Percentiles rank a stretch among this genome's conserved stretches.
Evolutionary conservation across 2,329 filamentous ascomycete species (phyloP).

Genomic region (Hypoxylon sp.): DNA sequence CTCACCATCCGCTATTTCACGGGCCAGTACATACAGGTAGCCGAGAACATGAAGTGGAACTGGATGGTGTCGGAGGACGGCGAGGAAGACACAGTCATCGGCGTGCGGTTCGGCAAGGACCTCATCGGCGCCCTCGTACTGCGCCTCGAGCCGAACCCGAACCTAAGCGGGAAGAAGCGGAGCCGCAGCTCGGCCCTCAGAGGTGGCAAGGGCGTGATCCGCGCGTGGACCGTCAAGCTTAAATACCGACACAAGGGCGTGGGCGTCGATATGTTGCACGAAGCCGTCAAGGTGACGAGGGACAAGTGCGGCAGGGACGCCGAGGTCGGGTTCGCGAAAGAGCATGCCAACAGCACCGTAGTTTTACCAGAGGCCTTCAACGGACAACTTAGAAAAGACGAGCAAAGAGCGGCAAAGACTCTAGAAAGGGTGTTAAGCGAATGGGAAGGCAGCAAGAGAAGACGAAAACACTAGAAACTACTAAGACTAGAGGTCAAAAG

Average conservation of each 20-base stretch:
- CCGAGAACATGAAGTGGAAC: conserved; percentile 70
- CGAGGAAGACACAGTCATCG: conserved; percentile 70
- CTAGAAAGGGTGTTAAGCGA: conserved; percentile 65
- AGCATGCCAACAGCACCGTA: conserved; percentile 80
- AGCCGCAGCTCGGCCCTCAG: conserved; percentile 55
- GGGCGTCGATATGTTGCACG: conserved; percentile 77
- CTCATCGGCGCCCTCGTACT: conserved; percentile 80
- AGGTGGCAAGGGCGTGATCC: conserved; percentile 77
- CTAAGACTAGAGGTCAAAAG: conserved; percentile 6
- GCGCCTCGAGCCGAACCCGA: conserved; percentile 65
- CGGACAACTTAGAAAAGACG: conserved; percentile 67
- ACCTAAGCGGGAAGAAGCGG: conserved; percentile 43
- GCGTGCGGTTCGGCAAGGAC: conserved; percentile 75
- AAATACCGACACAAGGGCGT: conserved; percentile 78
- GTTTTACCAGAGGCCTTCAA: conserved; percentile 75
- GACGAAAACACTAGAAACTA: conserved; percentile 54
- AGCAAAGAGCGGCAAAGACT: conserved; percentile 67
- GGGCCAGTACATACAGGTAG: conserved; percentile 71
- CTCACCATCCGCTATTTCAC: conserved; percentile 71
- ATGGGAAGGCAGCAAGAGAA: conserved; percentile 62
- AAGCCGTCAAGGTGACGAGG: conserved; percentile 76
- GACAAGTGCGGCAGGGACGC: conserved; percentile 76
- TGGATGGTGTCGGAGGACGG: conserved; percentile 66
- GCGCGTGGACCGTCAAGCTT: conserved; percentile 83
- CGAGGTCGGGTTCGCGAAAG: conserved; percentile 77